Conservation (phyloP, 78 protist species). For the Dictyostelium discoideum region dicty_2.7 NC_007088.5:1395001-1395500, state of each 20-base stretch:
- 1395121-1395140: neutral
- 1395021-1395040: too few species aligned
- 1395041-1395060: too few species aligned
- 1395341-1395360: constrained; percentile 34
- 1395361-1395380: neutral
- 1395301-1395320: constrained; percentile 50
- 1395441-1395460: constrained; percentile 36
- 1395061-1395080: too few species aligned
- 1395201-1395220: neutral
- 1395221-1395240: neutral
- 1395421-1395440: constrained; percentile 70
- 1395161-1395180: neutral
- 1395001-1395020: too few species aligned
- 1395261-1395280: neutral
- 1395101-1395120: neutral
- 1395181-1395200: neutral
- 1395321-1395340: constrained; percentile 19
- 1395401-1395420: constrained; percentile 22
- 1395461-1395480: constrained; percentile 75
- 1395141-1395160: neutral
- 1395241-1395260: too few species aligned
- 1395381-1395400: constrained; percentile 22
- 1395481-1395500: constrained; percentile 58
- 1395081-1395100: neutral
- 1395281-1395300: too few species aligned